phyloP scores from a whole-genome alignment of 2,329 filamentous ascomycete genomes.

The Calonectria pteridis region DNA sequence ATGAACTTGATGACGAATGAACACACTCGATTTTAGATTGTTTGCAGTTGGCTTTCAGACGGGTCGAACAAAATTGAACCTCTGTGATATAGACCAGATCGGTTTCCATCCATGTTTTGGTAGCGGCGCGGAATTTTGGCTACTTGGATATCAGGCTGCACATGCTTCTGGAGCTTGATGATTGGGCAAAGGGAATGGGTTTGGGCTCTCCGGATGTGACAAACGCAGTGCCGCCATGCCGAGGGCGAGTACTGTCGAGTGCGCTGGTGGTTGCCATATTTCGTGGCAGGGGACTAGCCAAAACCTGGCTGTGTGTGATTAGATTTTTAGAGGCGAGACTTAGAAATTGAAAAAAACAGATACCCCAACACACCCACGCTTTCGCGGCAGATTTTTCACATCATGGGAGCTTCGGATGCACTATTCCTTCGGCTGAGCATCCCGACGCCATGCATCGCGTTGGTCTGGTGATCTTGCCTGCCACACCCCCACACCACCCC shows the following conservation, averaged over 20 bases:
- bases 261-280: constrained; percentile 15
- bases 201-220: constrained; percentile 12
- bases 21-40: constrained; percentile 29
- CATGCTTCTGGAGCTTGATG: constrained; percentile 5
- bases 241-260: constrained; percentile 17
- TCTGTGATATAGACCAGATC: constrained; percentile 16
- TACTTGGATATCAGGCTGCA: constrained; percentile 14
- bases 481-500: constrained; percentile 36
- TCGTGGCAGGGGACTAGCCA: constrained; percentile 26
- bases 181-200: neutral
- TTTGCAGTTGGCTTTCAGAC: constrained; percentile 23
- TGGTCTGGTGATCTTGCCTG: constrained; percentile 29
- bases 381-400: neutral
- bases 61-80: constrained; percentile 12
- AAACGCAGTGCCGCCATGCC: neutral
- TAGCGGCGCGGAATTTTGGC: constrained; percentile 10
- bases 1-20: constrained; percentile 29
- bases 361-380: constrained; percentile 36
- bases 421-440: constrained; percentile 10
- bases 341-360: constrained; percentile 39
- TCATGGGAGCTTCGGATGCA: neutral
- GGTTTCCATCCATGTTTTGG: neutral
- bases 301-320: constrained; percentile 29
- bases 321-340: constrained; percentile 39
- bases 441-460: constrained; percentile 21